Conservation (phyloP, 2,329 filamentous ascomycete species). For the Bretziella fagacearum region DNA sequence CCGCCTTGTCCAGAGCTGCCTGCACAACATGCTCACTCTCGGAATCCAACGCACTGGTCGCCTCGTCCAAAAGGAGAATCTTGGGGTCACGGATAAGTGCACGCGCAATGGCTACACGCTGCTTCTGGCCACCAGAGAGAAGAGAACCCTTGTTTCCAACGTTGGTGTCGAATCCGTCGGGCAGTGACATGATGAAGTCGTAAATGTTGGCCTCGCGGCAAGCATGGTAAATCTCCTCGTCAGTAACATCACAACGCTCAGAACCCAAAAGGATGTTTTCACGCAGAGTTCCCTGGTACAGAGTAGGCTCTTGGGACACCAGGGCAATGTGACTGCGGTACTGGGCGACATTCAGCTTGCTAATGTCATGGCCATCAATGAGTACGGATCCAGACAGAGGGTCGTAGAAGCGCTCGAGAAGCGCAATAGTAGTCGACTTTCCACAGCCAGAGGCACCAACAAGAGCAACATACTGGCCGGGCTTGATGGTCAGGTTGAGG, state of each 20-base stretch:
- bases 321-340: constrained; percentile 74
- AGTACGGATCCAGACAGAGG: constrained; percentile 64
- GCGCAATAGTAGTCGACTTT: constrained; percentile 81
- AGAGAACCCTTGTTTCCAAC: constrained; percentile 78
- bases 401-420: constrained; percentile 91
- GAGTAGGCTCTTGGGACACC: constrained; percentile 82
- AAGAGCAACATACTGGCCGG: constrained; percentile 71
- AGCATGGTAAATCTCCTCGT: constrained; percentile 57
- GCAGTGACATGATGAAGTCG: constrained; percentile 74
- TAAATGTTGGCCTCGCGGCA: constrained; percentile 87
- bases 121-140: constrained; percentile 82
- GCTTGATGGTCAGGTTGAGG: constrained; percentile 54
- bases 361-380: constrained; percentile 71
- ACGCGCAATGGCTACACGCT: constrained; percentile 83
- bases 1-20: constrained; percentile 62
- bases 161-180: constrained; percentile 69
- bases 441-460: constrained; percentile 92
- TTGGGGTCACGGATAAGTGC: constrained; percentile 83
- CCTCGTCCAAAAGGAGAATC: constrained; percentile 69
- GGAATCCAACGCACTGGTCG: constrained; percentile 59
- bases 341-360: constrained; percentile 62
- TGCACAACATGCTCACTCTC: constrained; percentile 69
- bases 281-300: constrained; percentile 81
- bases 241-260: constrained; percentile 41
- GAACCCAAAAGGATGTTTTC: constrained; percentile 80